Conservation (phyloP, 179 eudicot species). For the Vitellaria paradoxa region DNA sequence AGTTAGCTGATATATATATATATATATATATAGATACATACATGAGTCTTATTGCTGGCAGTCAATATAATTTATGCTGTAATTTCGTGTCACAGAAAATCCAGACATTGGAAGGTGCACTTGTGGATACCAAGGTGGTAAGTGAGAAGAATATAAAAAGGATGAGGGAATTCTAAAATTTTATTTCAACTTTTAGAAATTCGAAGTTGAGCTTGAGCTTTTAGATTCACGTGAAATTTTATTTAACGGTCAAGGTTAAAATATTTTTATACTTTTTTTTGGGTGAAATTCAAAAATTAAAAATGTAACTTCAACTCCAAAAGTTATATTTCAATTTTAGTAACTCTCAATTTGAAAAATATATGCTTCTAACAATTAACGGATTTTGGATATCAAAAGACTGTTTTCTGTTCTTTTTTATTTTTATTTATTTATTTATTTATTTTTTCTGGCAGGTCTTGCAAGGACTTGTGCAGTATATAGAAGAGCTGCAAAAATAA, state of each 20-base stretch:
- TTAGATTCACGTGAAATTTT: too few species aligned
- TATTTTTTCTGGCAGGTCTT: constrained; percentile 23
- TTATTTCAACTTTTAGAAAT: too few species aligned
- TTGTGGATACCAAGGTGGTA: constrained; percentile 44
- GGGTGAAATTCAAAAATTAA: too few species aligned
- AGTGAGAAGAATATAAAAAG: background rate
- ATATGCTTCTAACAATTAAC: background rate
- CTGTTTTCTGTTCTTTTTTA: too few species aligned
- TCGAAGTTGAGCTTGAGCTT: too few species aligned
- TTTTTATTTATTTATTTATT: background rate
- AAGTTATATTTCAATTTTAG: too few species aligned
- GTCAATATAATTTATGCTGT: background rate
- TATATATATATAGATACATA: background rate
- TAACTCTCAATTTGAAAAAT: background rate
- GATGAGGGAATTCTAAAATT: too few species aligned
- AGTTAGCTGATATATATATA: background rate
- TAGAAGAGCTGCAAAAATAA: constrained; percentile 27
- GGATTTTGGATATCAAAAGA: background rate
- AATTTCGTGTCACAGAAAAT: constrained; percentile 34
- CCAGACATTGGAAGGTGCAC: constrained; percentile 32
- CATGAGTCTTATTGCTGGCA: too few species aligned
- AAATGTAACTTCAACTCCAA: too few species aligned
- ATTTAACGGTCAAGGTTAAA: too few species aligned
- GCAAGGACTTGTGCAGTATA: constrained; percentile 33
- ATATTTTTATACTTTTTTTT: too few species aligned